Evolutionary conservation across 805 yeast genomes (phyloP), one percentile per base, ranked within the genome.

Genomic region (Jamesozyma spencerorum): DNA sequence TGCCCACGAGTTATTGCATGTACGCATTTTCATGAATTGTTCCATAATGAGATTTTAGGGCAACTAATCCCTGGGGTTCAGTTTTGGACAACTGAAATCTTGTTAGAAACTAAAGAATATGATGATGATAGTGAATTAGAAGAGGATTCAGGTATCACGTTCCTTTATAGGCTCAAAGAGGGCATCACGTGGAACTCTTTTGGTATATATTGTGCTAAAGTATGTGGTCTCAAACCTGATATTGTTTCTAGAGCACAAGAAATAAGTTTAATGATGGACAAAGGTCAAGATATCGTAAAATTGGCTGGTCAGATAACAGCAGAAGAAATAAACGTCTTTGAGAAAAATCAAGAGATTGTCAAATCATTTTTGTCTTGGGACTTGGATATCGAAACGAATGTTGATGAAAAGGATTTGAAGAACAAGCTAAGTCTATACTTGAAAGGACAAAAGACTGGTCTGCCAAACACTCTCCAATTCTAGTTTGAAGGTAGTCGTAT

Each of bases 21-120:
- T 5, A 70, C 75, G 0, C 75, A 72, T 54, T 68, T 65, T 43
- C 68, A 64, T 47, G 74, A 66, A 38, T 44, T 70, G 5, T 67
- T 70, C 33, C 47, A 53, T 12, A 43, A 50, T 1, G 48, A 55
- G 1, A 33, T 61, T 0, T 32, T 66, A 3, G 31, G 55, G 0
- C 40, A 41, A 8, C n/a, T 40, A 0, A 36, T 46, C 10, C 38
- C 45, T 0, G 55, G 54, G 1, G 48, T 65, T 2, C 49, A 46
- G n/a, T 65, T 62, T 43, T 61, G 57, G 48, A 61, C 60, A 20
- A 66, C 69, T 51, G 62, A 65, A 31, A 55, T 68, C 3, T 18
- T 58, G 6, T 44, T 60, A 10, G 41, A 44, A 27, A 5, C 26
- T 4, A 2, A 6, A 5, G 20, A 3, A 22, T 18, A 22, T 3